Evolutionary conservation across 345 rosid genomes (phyloP), one percentile per base, ranked within the genome.

Genomic region (Crucihimalaya himalaica): DNA sequence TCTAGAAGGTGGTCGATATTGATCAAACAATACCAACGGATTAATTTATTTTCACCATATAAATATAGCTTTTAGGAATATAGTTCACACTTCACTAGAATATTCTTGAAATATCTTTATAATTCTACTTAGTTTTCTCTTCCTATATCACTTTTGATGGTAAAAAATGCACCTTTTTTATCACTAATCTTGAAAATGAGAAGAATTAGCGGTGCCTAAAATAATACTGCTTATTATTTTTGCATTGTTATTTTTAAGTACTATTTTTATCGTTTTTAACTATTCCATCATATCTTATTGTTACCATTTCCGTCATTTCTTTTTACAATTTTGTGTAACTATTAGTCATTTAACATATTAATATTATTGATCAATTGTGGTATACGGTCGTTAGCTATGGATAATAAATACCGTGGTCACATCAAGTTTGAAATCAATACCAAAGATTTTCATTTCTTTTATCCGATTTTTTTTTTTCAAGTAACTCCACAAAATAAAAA

Each of bases 381-480:
- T 11, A 37, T 37, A 11, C 42, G 4, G 25, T 23, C 43, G 5
- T 7, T 6, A 39, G 14, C 20, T 13, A 18, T 31, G 31, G 6
- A 39, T 42, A 16, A 12, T n/a, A 28, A 69, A 29, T 69, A 14
- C 73, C 32, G 16, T 43, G 65, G 16, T 46, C 74, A 57, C 32
- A 70, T 70, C 56, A 57, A 16, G 7, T 45, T 42, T 57, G 56
- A 57, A 57, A 43, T 31, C 56, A 62, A 42, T 50, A 70, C 23
- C 7, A 31, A 32, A 57, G 34, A 42, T 43, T 57, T 70, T 31
- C 56, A 45, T 70, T 57, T 20, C 9, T 45, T 45, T 69, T 21
- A 57, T 11, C 18, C 32, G 21, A 15, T 4, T 21, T 45, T 29
- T 9, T 4, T 21, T 45, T 29, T 9, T 31, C 43, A 9, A 18